Conservation (phyloP, 1,139 yeast species). For the Pneumocystis wakefieldiae region DNA sequence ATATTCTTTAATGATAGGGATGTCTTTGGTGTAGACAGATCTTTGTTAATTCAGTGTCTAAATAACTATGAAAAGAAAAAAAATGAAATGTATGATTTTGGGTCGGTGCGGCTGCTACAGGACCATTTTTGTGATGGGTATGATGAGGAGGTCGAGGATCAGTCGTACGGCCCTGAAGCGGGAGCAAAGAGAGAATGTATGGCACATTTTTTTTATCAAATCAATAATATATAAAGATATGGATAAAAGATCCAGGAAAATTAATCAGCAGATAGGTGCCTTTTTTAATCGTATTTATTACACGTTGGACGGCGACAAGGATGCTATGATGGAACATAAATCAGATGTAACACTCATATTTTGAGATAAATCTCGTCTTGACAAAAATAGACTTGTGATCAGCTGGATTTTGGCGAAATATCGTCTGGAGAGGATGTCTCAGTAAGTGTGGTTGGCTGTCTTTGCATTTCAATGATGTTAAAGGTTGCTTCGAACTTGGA, state of each 20-base stretch:
- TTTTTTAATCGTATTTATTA: constrained; percentile 5
- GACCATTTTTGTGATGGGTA: constrained; percentile 21
- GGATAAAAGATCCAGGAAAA: constrained; percentile 10
- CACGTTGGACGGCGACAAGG: constrained; percentile 7
- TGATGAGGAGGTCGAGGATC: constrained; percentile 17
- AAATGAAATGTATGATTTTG: constrained; percentile 1
- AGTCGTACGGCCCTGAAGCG: constrained; percentile 16
- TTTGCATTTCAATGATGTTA: constrained; percentile 61
- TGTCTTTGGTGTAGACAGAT: neutral
- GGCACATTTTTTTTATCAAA: constrained; percentile 7
- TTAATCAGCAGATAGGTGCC: constrained; percentile 4
- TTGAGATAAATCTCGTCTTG: neutral
- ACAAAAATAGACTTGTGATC: constrained; percentile 1
- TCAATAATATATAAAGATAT: constrained; percentile 4
- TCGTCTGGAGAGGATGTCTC: constrained; percentile 18
- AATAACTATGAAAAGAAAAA: constrained; percentile 1
- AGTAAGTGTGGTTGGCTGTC: constrained; percentile 36
- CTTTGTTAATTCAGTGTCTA: constrained; percentile 1
- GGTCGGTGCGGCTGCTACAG: constrained; percentile 9
- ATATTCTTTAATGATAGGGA: constrained; percentile 2
- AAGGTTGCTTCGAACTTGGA: constrained; percentile 19
- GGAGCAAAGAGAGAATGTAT: neutral
- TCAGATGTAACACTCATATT: constrained; percentile 7
- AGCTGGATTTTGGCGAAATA: constrained; percentile 9
- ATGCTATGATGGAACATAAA: constrained; percentile 8